Conservation (phyloP, 2,329 filamentous ascomycete species). For the Alternaria sp. region DNA sequence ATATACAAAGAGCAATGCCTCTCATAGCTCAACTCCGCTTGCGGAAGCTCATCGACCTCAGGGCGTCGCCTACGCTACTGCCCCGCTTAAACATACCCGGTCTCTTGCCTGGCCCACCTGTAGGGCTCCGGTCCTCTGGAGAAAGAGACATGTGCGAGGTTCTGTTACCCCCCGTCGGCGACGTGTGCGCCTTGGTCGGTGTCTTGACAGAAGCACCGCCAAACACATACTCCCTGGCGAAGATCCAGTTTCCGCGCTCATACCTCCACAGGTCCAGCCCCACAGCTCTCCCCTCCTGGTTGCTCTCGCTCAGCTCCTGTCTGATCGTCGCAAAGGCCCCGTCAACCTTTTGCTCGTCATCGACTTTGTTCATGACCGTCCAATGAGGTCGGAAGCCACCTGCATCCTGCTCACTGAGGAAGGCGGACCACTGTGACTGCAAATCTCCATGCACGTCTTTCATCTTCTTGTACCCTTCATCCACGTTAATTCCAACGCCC, state of each 20-base stretch:
- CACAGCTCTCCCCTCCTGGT: slow-evolving; percentile 46
- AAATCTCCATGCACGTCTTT: slow-evolving; percentile 50
- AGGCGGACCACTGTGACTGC: slow-evolving; percentile 48
- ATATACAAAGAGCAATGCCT: background rate
- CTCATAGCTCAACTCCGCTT: slow-evolving; percentile 15
- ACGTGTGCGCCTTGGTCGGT: background rate
- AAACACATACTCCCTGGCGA: slow-evolving; percentile 50
- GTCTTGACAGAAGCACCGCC: slow-evolving; percentile 6
- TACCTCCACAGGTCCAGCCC: slow-evolving; percentile 56
- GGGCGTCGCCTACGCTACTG: slow-evolving; percentile 24
- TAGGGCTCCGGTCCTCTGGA: slow-evolving; percentile 5
- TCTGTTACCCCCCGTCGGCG: slow-evolving; percentile 2
- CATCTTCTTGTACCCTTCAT: slow-evolving; percentile 43
- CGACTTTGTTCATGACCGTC: slow-evolving; percentile 59
- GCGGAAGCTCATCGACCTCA: slow-evolving; percentile 27
- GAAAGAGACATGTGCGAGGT: slow-evolving; percentile 8
- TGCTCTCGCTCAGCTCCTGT: slow-evolving; percentile 40
- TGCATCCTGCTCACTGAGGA: slow-evolving; percentile 56
- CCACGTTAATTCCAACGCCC: slow-evolving; percentile 53
- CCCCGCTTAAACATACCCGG: slow-evolving; percentile 28
- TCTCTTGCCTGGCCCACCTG: slow-evolving; percentile 14
- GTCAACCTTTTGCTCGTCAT: slow-evolving; percentile 51
- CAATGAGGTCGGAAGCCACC: slow-evolving; percentile 54
- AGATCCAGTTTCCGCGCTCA: slow-evolving; percentile 54
- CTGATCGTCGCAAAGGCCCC: slow-evolving; percentile 50